A percentile compares a stretch with the other conserved stretches of the same genome.
Conservation (phyloP, 768 basidiomycete genomes). For the Leccinum uliginosum region DNA sequence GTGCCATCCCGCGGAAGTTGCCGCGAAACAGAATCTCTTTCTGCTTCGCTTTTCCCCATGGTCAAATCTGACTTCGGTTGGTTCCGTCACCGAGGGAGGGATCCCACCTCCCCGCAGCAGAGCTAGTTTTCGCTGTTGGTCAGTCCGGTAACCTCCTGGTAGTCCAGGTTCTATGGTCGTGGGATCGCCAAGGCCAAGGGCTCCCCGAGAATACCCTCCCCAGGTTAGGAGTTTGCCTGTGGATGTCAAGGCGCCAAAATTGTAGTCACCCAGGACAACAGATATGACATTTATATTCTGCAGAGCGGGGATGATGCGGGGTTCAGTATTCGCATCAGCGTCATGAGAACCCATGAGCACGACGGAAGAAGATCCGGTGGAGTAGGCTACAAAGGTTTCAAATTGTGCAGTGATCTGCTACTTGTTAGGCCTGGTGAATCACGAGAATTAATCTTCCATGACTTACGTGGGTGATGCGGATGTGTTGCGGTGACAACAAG, state of each 20-base stretch:
- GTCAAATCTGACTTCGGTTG: constrained; percentile 72
- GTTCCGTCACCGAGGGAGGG: constrained; percentile 48
- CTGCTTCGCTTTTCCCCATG: constrained; percentile 45
- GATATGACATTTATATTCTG: constrained; percentile 80
- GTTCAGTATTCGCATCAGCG: constrained; percentile 41
- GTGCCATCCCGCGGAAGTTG: constrained; percentile 88
- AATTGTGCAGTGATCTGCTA: constrained; percentile 81
- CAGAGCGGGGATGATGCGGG: constrained; percentile 65
- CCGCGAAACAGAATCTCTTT: constrained; percentile 72
- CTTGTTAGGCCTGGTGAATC: constrained; percentile 1
- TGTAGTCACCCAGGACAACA: constrained; percentile 89
- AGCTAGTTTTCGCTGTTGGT: constrained; percentile 34
- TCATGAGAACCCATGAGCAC: constrained; percentile 65
- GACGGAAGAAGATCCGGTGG: constrained; percentile 63
- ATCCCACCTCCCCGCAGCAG: constrained; percentile 1
- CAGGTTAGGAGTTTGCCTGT: constrained; percentile 76
- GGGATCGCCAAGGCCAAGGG: constrained; percentile 84
- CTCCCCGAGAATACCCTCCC: constrained; percentile 74
- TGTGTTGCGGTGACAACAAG: constrained; percentile 37
- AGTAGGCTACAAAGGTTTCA: constrained; percentile 76
- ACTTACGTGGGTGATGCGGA: constrained; percentile 78
- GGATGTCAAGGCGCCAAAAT: constrained; percentile 79
- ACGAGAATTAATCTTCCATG: not conserved
- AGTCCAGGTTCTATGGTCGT: constrained; percentile 43
- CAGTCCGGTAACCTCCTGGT: constrained; percentile 55